Conservation (phyloP, 768 basidiomycete species). For the Suillus americanus region DNA sequence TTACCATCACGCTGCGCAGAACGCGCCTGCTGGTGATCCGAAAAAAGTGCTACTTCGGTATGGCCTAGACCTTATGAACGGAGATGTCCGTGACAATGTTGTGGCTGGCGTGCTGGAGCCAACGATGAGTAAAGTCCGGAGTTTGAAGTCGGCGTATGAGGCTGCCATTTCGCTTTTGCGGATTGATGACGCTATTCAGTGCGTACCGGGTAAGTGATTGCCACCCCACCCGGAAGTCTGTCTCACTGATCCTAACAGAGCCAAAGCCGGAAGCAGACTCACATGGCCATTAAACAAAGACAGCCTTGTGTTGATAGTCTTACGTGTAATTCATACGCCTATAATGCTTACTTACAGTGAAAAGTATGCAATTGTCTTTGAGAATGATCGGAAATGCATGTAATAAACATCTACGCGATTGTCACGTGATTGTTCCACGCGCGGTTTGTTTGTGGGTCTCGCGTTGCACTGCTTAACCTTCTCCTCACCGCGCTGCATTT, state of each 20-base stretch:
- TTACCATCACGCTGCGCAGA: slow-evolving; percentile 96
- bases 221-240: slow-evolving; percentile 9
- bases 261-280: slow-evolving; percentile 69
- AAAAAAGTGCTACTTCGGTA: slow-evolving; percentile 90
- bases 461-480: slow-evolving; percentile 12
- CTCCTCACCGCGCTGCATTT: slow-evolving; percentile 20
- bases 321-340: slow-evolving; percentile 14
- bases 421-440: slow-evolving; percentile 30
- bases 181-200: slow-evolving; percentile 96
- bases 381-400: neutral
- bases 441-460: slow-evolving; percentile 22
- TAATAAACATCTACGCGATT: neutral
- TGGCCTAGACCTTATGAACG: slow-evolving; percentile 92
- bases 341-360: slow-evolving; percentile 7
- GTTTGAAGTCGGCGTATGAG: slow-evolving; percentile 95
- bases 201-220: slow-evolving; percentile 68
- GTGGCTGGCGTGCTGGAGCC: slow-evolving; percentile 93
- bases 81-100: slow-evolving; percentile 94
- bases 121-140: slow-evolving; percentile 95
- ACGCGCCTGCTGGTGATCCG: slow-evolving; percentile 85
- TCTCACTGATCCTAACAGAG: slow-evolving; percentile 44
- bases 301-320: slow-evolving; percentile 7
- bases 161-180: slow-evolving; percentile 92
- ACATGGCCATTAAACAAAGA: slow-evolving; percentile 61
- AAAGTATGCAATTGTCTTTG: slow-evolving; percentile 7